These are phyloP conservation scores for Chytridiales sp. DNA, from an alignment of 371 early-diverging fungal species.

Conservation along the genomic window DNA sequence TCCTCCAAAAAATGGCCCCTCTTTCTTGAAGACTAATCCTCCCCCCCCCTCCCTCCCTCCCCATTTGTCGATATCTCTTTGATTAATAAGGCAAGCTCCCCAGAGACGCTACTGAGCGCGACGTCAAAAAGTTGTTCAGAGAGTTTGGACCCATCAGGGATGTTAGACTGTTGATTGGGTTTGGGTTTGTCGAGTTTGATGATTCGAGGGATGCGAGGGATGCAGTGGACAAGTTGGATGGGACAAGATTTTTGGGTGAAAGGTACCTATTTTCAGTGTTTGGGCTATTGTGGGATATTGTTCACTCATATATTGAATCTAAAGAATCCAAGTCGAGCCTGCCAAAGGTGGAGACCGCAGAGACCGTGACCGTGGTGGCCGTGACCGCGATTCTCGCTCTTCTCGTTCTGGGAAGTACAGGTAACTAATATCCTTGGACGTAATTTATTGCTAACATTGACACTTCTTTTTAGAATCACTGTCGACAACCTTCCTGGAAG, in stretches of 20 bases:
- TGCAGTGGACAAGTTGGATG: slow-evolving; percentile 36
- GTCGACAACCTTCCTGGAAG: slow-evolving; percentile 2
- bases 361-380: neutral
- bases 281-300: neutral
- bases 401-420: no score
- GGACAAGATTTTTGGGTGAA: slow-evolving; percentile 29
- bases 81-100: slow-evolving; percentile 18
- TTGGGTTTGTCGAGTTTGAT: slow-evolving; percentile 48
- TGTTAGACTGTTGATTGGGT: slow-evolving; percentile 35
- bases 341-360: slow-evolving; percentile 21
- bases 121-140: slow-evolving; percentile 24
- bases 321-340: slow-evolving; percentile 33
- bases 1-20: no score
- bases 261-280: slow-evolving; percentile 16
- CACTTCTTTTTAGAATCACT: neutral
- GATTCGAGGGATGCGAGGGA: slow-evolving; percentile 38
- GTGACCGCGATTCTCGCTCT: slow-evolving; percentile 6
- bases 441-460: no score
- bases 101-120: slow-evolving; percentile 22
- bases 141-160: slow-evolving; percentile 35
- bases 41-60: no score
- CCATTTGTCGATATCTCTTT: neutral
- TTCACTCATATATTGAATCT: neutral
- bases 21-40: no score
- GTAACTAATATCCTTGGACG: no score